These are phyloP conservation scores for Neospora caninum DNA, from an alignment of 169 alveolate genomes.

Conservation along the genomic window DNA sequence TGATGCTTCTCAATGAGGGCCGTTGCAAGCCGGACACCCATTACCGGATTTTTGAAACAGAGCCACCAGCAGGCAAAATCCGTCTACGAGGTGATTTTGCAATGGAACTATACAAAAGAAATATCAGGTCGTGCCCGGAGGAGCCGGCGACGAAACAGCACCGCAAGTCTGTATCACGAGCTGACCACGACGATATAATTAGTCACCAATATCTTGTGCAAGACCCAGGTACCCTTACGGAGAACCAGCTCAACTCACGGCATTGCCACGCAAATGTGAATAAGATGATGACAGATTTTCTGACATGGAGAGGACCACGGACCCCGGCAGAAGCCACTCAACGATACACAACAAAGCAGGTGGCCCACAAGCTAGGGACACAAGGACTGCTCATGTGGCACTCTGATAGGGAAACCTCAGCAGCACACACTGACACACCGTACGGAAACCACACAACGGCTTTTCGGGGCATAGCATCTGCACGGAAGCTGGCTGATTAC, in stretches of 20 bases:
- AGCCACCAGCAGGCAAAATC: constrained; percentile 29
- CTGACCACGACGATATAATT: constrained; percentile 3
- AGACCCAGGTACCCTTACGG: neutral
- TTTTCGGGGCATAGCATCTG: neutral
- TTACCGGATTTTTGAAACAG: constrained; percentile 18
- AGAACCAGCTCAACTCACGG: neutral
- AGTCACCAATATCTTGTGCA: neutral
- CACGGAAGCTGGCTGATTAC: constrained; percentile 24
- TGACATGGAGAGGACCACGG: constrained; percentile 17
- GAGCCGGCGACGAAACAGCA: neutral
- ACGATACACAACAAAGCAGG: neutral
- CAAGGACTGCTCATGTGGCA: neutral
- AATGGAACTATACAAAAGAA: constrained; percentile 10
- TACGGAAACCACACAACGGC: neutral
- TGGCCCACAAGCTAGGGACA: neutral
- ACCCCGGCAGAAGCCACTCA: constrained; percentile 4
- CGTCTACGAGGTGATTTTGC: constrained; percentile 2
- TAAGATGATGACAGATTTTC: neutral
- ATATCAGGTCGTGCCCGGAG: neutral
- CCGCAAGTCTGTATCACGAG: neutral
- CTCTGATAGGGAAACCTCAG: neutral
- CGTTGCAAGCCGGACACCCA: neutral
- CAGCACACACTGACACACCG: neutral
- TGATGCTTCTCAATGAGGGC: neutral
- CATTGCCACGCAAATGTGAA: neutral